A percentile compares a stretch with the other conserved stretches of the same genome.
These are phyloP conservation scores for Tolypocladium guangdongense DNA, from an alignment of 2,329 filamentous ascomycete species.

Conservation along the genomic window DNA sequence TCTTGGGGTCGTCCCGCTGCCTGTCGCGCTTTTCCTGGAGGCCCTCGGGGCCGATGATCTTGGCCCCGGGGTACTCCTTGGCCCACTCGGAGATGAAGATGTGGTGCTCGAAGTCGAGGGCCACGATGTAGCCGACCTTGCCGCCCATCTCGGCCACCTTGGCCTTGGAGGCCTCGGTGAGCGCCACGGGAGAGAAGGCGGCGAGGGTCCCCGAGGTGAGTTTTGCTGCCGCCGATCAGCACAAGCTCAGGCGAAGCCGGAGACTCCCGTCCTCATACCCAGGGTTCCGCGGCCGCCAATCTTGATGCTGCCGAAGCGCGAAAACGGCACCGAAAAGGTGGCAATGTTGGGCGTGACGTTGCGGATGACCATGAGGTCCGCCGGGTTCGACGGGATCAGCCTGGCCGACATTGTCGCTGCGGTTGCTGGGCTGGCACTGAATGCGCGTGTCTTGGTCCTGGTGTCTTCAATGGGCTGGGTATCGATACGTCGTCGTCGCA, in stretches of 20 bases:
- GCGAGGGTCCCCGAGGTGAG: slow-evolving; percentile 68
- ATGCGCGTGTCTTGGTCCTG: neutral
- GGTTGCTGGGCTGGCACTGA: neutral
- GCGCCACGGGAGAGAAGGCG: slow-evolving; percentile 82
- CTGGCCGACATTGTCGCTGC: slow-evolving; percentile 42
- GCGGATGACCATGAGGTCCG: slow-evolving; percentile 82
- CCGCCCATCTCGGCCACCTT: slow-evolving; percentile 56
- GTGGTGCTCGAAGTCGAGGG: slow-evolving; percentile 88
- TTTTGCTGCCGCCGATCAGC: slow-evolving; percentile 44
- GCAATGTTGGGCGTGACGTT: slow-evolving; percentile 68
- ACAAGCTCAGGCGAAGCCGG: neutral
- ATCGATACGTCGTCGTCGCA: neutral
- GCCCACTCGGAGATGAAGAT: slow-evolving; percentile 86
- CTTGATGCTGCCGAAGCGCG: slow-evolving; percentile 66
- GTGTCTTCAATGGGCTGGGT: neutral
- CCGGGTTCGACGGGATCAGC: slow-evolving; percentile 60
- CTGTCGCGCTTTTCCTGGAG: slow-evolving; percentile 71
- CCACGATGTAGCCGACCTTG: slow-evolving; percentile 72
- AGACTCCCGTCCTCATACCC: slow-evolving; percentile 38
- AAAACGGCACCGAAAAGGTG: slow-evolving; percentile 75
- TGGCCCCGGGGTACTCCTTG: slow-evolving; percentile 63
- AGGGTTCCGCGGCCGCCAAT: slow-evolving; percentile 82
- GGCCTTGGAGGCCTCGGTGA: slow-evolving; percentile 62
- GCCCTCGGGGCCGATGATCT: slow-evolving; percentile 72
- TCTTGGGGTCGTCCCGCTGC: slow-evolving; percentile 32